These are phyloP conservation scores for Pythium aphanidermatum DNA, from an alignment of 352 stramenopile species.

Conservation along the genomic window DNA sequence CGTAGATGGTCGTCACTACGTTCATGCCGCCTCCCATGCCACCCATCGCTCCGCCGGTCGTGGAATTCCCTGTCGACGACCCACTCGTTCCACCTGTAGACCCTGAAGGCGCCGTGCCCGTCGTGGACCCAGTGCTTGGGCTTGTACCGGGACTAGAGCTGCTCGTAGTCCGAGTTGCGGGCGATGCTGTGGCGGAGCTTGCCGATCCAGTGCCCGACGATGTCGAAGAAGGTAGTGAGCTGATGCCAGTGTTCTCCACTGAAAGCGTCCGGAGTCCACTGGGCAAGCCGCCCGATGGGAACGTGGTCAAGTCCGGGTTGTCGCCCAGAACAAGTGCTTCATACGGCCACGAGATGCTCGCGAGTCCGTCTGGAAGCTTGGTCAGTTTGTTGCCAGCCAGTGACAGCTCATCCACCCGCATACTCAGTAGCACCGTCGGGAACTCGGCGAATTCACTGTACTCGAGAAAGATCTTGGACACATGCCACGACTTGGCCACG, in stretches of 20 bases:
- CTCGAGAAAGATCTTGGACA: conserved; percentile 21
- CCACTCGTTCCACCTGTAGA: not conserved
- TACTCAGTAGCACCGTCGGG: conserved; percentile 5
- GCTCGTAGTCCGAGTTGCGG: not conserved
- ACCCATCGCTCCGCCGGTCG: not conserved
- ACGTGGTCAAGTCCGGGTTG: conserved; percentile 10
- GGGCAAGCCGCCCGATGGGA: conserved; percentile 7
- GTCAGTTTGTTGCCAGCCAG: conserved; percentile 10
- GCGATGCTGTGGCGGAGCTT: not conserved
- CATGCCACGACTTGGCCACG: conserved; percentile 3
- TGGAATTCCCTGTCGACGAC: too few species aligned
- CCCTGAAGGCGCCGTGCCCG: not conserved
- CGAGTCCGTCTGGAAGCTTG: not conserved
- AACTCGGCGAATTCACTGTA: conserved; percentile 16
- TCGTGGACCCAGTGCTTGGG: not conserved
- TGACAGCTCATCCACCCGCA: conserved; percentile 10
- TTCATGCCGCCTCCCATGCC: not conserved
- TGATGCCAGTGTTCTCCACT: conserved; percentile 25
- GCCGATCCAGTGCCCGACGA: not conserved
- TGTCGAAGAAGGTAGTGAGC: conserved; percentile 12
- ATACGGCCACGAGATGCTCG: conserved; percentile 2
- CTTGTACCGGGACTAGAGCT: too few species aligned
- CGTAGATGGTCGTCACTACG: conserved; percentile 15
- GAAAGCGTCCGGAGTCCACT: conserved; percentile 10
- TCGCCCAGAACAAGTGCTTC: conserved; percentile 4